Base-by-base conservation (phyloP, 306 rosid species). In the Cicer bijugum region DNA sequence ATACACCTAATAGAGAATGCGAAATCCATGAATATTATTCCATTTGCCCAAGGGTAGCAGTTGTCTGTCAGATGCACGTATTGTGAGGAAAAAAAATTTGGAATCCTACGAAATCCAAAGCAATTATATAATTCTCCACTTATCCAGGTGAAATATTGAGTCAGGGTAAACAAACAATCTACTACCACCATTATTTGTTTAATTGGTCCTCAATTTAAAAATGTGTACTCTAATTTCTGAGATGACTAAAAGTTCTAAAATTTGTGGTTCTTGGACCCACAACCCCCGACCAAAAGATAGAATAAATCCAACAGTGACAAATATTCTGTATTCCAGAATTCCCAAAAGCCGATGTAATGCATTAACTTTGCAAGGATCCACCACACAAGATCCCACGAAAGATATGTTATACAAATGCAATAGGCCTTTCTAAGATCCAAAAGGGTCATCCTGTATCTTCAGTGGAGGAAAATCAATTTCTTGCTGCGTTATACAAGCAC, bases 51-150 rank as follows among this genome's bases (percentile, higher is more conserved):
- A 53, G 60, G 37, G 19, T 55, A 55, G 11, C 33, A 53, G 33
- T 55, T 17, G 57, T 33, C 35, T 55, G 60, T 55, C 35, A 55
- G 60, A 55, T 53, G 60, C 19, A 51, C 57, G 15, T 51, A 53
- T 17, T 17, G 35, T 8, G 35, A 53, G 35, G 28, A 8, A 17
- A 33, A 53, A 53, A 17, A 8, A 53, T 16, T 8, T 53, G 28
- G 33, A 53, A 11, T 4, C 60, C 12, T 53, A 17, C 35, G 28
- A 53, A 53, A 9, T 53, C 57, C 23, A 7, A 1, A 5, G 33
- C 33, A 53, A 16, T 17, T 55, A n/a, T 50, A 14, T 10, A 15
- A 50, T n/a, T 50, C 14, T 14, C 9, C 56, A 50, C 56, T 14
- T 7, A 55, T 55, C 60, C 60, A 8, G 6, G 12, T 55, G 60